Evolutionary conservation across 352 stramenopile species (phyloP).

Genomic region (Globisporangium iwayamae): DNA sequence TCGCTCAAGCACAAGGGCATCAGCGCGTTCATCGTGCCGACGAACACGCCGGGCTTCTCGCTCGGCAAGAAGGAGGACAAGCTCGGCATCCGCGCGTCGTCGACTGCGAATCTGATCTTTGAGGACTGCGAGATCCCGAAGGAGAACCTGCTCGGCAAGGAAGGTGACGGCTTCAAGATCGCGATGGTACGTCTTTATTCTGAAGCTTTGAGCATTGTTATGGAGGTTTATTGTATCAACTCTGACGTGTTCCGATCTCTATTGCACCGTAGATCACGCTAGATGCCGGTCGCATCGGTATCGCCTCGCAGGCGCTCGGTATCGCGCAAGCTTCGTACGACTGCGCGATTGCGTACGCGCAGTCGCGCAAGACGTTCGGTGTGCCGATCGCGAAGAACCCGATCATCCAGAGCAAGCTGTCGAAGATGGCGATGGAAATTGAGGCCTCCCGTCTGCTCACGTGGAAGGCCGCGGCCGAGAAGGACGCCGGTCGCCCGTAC

Average conservation of each 20-base stretch:
- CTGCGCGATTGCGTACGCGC: slow-evolving; percentile 94
- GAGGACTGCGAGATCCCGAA: slow-evolving; percentile 92
- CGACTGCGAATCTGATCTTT: slow-evolving; percentile 96
- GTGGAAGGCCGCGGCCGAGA: slow-evolving; percentile 91
- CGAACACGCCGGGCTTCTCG: slow-evolving; percentile 89
- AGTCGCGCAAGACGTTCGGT: slow-evolving; percentile 94
- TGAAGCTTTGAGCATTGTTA: background rate
- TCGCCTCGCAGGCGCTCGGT: slow-evolving; percentile 93
- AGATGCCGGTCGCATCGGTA: slow-evolving; percentile 93
- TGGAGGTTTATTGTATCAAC: background rate
- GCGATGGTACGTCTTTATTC: slow-evolving; percentile 38
- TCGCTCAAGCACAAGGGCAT: slow-evolving; percentile 95
- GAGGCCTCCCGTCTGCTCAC: slow-evolving; percentile 92
- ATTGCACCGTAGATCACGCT: slow-evolving; percentile 75
- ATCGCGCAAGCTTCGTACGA: slow-evolving; percentile 96
- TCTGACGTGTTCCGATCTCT: background rate
- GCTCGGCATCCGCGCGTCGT: slow-evolving; percentile 95
- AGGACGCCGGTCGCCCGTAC: slow-evolving; percentile 88
- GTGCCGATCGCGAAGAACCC: slow-evolving; percentile 89
- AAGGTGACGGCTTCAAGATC: slow-evolving; percentile 90
- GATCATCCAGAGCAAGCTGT: slow-evolving; percentile 91
- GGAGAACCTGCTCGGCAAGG: slow-evolving; percentile 78
- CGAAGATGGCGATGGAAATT: slow-evolving; percentile 90
- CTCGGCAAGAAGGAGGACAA: slow-evolving; percentile 98
- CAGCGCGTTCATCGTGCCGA: slow-evolving; percentile 95